Evolutionary conservation across 129 eudicot genomes (phyloP), one percentile per base, ranked within the genome.

Genomic region (Centaurea solstitialis): DNA sequence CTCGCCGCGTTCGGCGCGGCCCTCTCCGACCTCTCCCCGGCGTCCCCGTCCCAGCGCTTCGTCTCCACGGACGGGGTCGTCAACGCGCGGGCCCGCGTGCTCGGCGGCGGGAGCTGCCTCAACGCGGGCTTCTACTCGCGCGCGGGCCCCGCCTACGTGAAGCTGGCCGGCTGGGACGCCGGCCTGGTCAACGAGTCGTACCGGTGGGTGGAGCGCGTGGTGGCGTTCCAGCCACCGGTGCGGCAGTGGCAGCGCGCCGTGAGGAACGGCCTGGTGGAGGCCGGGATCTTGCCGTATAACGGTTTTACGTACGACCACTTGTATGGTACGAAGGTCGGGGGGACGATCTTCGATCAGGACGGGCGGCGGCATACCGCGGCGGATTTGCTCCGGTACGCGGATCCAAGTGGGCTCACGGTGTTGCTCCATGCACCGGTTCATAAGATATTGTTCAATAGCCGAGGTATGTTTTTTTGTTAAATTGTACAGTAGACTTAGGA

Each of bases 51-150:
- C 10, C 98, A 94, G 40, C 91, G 96, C 5, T 94, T 94, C 80
- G 87, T 89, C 38, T 94, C 98, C 6, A 91, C 89, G 70, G 98
- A 94, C 40, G 98, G 98, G 9, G 97, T 94, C 18, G 85, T 89
- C 11, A 94, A 79, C 28, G 89, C 98, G 2, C 91, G 98, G 0
- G 98, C 91, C 0, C 92, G 96, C 2, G 94, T 93, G 3, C 90
- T 95, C 0, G 99, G 99, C 4, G 99, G 99, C 26, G 97, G 93
- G 9, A 90, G 89, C 30, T 91, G 94, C 85, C 33, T 95, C 30
- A 95, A 95, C 45, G 97, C 99, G 4, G 99, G 99, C 0, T 95
- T 95, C 64, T 95, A 95, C 87, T 66, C 98, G 10, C 91, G 98
- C 26, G 98, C 99, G 9, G 86, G 85, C 28, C 30, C 89, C 0